Conservation (phyloP, 495 filamentous ascomycete species). For the Penicillium paradoxum region DNA sequence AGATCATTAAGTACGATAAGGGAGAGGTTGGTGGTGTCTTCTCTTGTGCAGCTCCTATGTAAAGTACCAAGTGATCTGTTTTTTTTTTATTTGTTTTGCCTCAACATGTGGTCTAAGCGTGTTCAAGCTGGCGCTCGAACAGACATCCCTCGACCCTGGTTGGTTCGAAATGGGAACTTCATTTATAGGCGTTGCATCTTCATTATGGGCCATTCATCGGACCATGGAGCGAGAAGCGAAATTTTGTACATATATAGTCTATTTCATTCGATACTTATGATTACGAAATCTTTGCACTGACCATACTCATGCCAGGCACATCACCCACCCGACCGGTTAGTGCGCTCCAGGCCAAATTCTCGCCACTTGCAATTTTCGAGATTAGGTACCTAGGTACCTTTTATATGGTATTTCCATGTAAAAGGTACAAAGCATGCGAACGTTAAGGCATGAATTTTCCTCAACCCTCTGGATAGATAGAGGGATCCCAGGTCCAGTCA, state of each 20-base stretch:
- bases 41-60: conserved; percentile 33
- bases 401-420: too few species aligned
- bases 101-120: not conserved
- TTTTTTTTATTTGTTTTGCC: not conserved
- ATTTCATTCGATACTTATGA: not conserved
- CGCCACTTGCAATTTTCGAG: too few species aligned
- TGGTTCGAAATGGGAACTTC: not conserved
- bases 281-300: not conserved
- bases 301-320: too few species aligned
- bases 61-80: too few species aligned
- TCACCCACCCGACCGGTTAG: too few species aligned
- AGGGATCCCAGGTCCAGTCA: too few species aligned
- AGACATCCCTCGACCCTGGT: not conserved
- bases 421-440: too few species aligned
- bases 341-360: too few species aligned
- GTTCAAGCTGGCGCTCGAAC: conserved; percentile 7
- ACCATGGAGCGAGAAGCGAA: not conserved
- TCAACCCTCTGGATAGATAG: too few species aligned
- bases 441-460: too few species aligned
- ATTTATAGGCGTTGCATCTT: conserved; percentile 6
- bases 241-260: not conserved
- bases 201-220: too few species aligned
- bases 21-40: conserved; percentile 46
- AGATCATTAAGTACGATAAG: conserved; percentile 41
- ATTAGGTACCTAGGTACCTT: too few species aligned